Evolutionary conservation across 345 rosid species (phyloP), one percentile per base, ranked within the genome.

Genomic region (Citrus maxima): DNA sequence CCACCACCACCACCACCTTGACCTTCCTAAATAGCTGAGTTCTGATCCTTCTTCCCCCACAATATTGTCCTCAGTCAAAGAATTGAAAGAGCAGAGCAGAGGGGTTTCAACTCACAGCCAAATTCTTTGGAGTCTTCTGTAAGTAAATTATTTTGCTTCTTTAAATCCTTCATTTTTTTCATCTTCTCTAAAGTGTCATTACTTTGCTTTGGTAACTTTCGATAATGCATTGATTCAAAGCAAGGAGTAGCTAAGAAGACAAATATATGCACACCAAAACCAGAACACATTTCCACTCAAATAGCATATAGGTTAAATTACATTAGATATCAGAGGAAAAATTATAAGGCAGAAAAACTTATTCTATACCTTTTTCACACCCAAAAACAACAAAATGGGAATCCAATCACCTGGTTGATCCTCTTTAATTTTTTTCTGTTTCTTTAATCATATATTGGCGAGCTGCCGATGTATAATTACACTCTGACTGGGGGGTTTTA

Each of bases 291-390:
- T 86, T 88, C 64, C 92, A 88, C 86, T 84, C 84, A 83, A 83
- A 87, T 77, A 84, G 63, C 59, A 72, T 51, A 72, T 69, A 42
- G 66, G 84, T 86, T 85, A 35, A 79, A 77, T 88, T 90, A 90
- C 95, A 92, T 78, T 72, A 84, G 87, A 84, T 80, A 82, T 81
- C 82, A 80, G 77, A 75, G 58, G 49, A 67, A 38, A 74, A 70
- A 76, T 69, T 69, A 75, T 73, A 74, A 51, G 67, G 67, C 24
- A 79, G 67, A 46, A 66, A 64, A 65, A 70, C 83, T 88, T 85
- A 86, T 89, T 89, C 90, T 88, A 84, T 89, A 82, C 90, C 84
- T 78, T 87, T 63, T 86, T 84, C 89, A 89, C 88, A 83, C 85
- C 80, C 28, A 56, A 84, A 82, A 82, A 76, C 79, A 78, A 79